Base-by-base conservation (phyloP, 257 asterid species). In the Knoxia roxburghii region DNA sequence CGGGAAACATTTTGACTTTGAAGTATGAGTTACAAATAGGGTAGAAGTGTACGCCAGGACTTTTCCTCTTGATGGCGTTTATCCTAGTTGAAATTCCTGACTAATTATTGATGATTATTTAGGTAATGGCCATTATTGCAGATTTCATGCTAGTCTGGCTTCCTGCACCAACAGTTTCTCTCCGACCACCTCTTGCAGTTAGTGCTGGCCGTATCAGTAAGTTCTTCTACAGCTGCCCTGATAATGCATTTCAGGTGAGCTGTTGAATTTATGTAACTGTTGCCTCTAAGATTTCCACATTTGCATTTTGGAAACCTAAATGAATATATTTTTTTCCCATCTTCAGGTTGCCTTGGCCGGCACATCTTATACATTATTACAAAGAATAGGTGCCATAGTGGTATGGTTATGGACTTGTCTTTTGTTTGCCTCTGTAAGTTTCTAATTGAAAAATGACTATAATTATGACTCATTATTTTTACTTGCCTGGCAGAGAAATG, bases 111-210 rank as follows among this genome's bases (percentile, higher is more conserved):
- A 56, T 48, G 54, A 54, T 78, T 65, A 46, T 71, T 65, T 76
- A 92, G 98, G 86, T 93, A 56, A 90, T 93, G 98, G 97, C 98
- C 69, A 78, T 93, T 33, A 35, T 93, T 72, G 98, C 98, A 56
- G 98, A 93, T 85, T 93, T 93, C 85, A 93, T 93, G 98, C 90
- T 93, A 17, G 98, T 88, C 17, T 93, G 97, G 97, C 89, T 93
- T 61, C 98, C 98, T 26, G 97, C 98, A 17, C 98, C 98, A 12
- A 93, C 98, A 20, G 96, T 93, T 76, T 78, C 91, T 65, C 94
- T 93, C 63, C 85, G 91, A 51, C 85, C 91, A 17, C 69, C 97
- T 58, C 84, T 86, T 55, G 91, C 87, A 0, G 46, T 55, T 50
- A 71, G 78, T 48, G 93, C 93, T 57, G 96, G 93, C 48, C 82